Evolutionary conservation across 768 basidiomycete species (phyloP).

Genomic region (Russula ochroleuca): DNA sequence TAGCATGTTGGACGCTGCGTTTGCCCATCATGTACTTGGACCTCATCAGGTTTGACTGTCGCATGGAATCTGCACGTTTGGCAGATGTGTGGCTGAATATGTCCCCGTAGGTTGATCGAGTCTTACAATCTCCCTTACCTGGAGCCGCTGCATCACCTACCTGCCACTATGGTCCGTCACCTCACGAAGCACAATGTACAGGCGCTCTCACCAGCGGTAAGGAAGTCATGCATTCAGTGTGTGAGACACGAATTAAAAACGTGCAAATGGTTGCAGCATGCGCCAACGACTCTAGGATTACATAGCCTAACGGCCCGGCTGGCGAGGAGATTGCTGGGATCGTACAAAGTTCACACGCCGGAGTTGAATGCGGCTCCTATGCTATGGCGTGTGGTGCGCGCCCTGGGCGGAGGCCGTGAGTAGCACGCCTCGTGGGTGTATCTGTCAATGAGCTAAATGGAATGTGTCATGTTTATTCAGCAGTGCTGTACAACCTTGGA

Average conservation of each 20-base stretch:
- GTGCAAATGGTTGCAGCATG: slow-evolving; percentile 39
- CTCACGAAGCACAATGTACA: slow-evolving; percentile 65
- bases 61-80: background rate
- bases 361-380: slow-evolving; percentile 72
- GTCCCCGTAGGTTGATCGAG: slow-evolving; percentile 60
- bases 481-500: slow-evolving; percentile 58
- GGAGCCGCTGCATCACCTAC: slow-evolving; percentile 60
- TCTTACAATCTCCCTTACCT: slow-evolving; percentile 76
- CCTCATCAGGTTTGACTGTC: slow-evolving; percentile 51
- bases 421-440: slow-evolving; percentile 20
- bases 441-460: slow-evolving; percentile 22
- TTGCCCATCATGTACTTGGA: slow-evolving; percentile 74
- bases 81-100: background rate
- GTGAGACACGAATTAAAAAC: background rate
- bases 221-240: slow-evolving; percentile 30
- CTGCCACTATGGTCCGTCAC: slow-evolving; percentile 56
- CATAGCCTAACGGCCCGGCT: slow-evolving; percentile 62
- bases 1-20: slow-evolving; percentile 77
- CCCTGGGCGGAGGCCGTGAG: slow-evolving; percentile 73
- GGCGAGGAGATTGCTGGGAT: slow-evolving; percentile 49
- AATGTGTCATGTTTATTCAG: slow-evolving; percentile 36
- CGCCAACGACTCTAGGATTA: slow-evolving; percentile 54
- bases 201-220: slow-evolving; percentile 68
- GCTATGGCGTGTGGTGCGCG: slow-evolving; percentile 69
- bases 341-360: slow-evolving; percentile 61